Conservation (phyloP, 2,329 filamentous ascomycete species). For the Podosphaera fusca region DNA sequence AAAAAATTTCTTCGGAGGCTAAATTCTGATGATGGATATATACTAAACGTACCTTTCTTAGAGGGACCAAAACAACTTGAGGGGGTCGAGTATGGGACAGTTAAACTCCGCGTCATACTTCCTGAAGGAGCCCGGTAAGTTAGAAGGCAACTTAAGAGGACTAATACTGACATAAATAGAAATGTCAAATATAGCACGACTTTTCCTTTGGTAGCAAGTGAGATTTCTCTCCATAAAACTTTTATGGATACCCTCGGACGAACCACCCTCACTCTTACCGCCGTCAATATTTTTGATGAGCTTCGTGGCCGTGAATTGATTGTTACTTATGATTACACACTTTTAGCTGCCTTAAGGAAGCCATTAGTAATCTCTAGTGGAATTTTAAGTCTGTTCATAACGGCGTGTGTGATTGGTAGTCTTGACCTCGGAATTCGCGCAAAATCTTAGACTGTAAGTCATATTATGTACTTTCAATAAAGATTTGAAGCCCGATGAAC, state of each 20-base stretch:
- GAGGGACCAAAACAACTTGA: conserved; percentile 75
- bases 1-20: conserved; percentile 47
- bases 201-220: conserved; percentile 42
- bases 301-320: conserved; percentile 62
- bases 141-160: conserved; percentile 6
- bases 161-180: conserved; percentile 21
- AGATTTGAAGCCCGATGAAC: too few species aligned
- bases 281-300: conserved; percentile 76
- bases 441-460: conserved; percentile 7
- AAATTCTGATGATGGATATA: conserved; percentile 42
- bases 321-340: conserved; percentile 71
- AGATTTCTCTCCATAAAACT: conserved; percentile 48
- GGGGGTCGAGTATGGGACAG: conserved; percentile 64
- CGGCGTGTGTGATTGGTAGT: conserved; percentile 46
- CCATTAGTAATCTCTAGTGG: conserved; percentile 61
- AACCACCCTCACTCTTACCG: conserved; percentile 57
- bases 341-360: conserved; percentile 56
- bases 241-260: conserved; percentile 88
- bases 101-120: conserved; percentile 61
- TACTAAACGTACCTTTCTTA: conserved; percentile 77
- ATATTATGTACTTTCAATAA: neutral
- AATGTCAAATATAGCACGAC: conserved; percentile 58
- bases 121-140: conserved; percentile 76
- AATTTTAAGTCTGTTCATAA: conserved; percentile 48
- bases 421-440: conserved; percentile 14